Base-by-base conservation (phyloP, 2,329 filamentous ascomycete species). In the Monosporascus ibericus region DNA sequence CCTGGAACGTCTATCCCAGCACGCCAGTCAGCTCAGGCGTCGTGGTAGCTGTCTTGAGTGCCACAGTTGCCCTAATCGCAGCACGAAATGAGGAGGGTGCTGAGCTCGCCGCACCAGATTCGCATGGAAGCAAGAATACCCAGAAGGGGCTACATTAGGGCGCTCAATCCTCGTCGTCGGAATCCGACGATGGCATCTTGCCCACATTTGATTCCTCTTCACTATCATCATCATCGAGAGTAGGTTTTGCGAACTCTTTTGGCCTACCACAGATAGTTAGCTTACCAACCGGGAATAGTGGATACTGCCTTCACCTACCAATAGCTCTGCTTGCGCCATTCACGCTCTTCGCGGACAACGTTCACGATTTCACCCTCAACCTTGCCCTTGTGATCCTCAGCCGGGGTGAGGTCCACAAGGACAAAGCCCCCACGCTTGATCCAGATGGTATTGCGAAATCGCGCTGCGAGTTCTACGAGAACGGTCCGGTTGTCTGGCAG, bases 1-100 rank as follows among this genome's bases (percentile, higher is more conserved):
- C 88, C 14, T 96, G 92, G 92, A 95, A 96, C 62, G 84, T 92
- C 9, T 96, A 88, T 66, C 92, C 92, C n/a, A 95, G 90, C 66
- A 84, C 80, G 5, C 64, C 71, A 30, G 54, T 65, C 47, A 84
- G 80, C 65, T 84, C 81, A 5, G 67, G 65, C 15, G 72, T 77
- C 17, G 92, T 91, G 8, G 88, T 99, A 15, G 77, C 77, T 24
- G 81, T 84, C 39, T 74, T 97, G 61, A 82, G 82, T 18, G 65
- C 81, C 14, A 88, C 87, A 17, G 83, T 92, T 1, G 72, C 73
- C 6, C 76, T 82, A 47, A 71, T 75, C 58, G 82, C 79, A 49
- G 69, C 72, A 14, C 71, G 75, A 25, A 73, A 74, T 48, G 70
- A 69, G 48, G 62, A 63, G 36, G 48, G 51, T 27, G 40, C 59